These are phyloP conservation scores for Candida smagusa DNA, from an alignment of 1,139 yeast species.

Conservation along the genomic window DNA sequence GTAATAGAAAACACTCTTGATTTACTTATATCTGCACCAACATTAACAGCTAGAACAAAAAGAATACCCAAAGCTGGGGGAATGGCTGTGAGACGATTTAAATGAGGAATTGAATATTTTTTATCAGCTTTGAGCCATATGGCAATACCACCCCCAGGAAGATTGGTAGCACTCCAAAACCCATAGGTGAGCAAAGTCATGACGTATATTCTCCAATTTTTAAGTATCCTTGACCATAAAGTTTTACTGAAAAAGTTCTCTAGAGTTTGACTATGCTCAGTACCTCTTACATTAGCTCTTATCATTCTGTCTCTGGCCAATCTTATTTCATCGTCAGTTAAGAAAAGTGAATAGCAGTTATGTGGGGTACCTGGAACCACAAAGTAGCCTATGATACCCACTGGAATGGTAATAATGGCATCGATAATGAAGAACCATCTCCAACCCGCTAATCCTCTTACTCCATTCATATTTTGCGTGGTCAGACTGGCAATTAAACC, in stretches of 20 bases:
- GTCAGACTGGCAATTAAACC: conserved; percentile 36
- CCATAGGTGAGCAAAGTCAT: conserved; percentile 18
- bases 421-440: conserved; percentile 40
- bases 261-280: conserved; percentile 15
- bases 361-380: conserved; percentile 46
- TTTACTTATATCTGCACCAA: conserved; percentile 45
- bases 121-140: conserved; percentile 39
- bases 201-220: conserved; percentile 26
- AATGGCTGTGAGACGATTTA: conserved; percentile 28
- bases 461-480: conserved; percentile 28
- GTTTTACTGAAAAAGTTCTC: conserved; percentile 19
- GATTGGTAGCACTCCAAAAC: conserved; percentile 36
- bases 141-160: conserved; percentile 40
- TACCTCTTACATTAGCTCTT: conserved; percentile 14
- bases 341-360: conserved; percentile 15
- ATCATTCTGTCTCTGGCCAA: conserved; percentile 14
- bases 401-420: conserved; percentile 40
- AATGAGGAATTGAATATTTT: conserved; percentile 25
- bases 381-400: conserved; percentile 51
- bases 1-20: conserved; percentile 56
- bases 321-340: conserved; percentile 17
- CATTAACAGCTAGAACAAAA: conserved; percentile 43
- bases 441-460: conserved; percentile 34
- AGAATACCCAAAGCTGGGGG: conserved; percentile 53
- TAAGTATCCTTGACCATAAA: conserved; percentile 18